Conservation (phyloP, 306 rosid genomes). For the Corylus americana region DNA sequence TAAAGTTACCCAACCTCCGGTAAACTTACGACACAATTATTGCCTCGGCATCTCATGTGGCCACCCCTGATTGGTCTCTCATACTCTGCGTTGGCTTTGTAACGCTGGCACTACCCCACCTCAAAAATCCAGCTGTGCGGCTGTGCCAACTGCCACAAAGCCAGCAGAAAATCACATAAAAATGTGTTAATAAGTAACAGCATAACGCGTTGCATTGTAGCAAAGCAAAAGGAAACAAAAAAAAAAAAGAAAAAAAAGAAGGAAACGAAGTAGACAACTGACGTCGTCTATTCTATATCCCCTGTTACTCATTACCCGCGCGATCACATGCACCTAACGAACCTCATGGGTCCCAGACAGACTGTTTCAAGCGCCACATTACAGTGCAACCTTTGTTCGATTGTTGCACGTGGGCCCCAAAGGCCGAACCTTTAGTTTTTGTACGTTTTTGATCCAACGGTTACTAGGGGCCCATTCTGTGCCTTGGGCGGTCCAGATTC, state of each 20-base stretch:
- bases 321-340: conserved; percentile 40
- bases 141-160: neutral
- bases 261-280: neutral
- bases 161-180: conserved; percentile 3
- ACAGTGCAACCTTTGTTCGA: conserved; percentile 18
- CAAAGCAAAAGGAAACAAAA: neutral
- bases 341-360: conserved; percentile 45
- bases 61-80: conserved; percentile 32
- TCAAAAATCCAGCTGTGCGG: conserved; percentile 49
- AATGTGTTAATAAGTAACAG: neutral
- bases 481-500: conserved; percentile 34
- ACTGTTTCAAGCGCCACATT: conserved; percentile 35
- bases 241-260: neutral
- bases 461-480: conserved; percentile 43
- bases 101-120: conserved; percentile 27
- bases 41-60: conserved; percentile 36
- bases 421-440: conserved; percentile 38
- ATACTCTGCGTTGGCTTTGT: neutral
- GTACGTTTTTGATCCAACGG: conserved; percentile 59
- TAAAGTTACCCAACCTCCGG: conserved; percentile 2
- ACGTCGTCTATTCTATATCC: neutral
- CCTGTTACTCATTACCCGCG: conserved; percentile 2
- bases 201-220: conserved; percentile 11
- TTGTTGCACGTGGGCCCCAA: conserved; percentile 33
- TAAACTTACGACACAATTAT: conserved; percentile 28